Base-by-base conservation (phyloP, 768 basidiomycete species). In the Rhizopogon vulgaris region DNA sequence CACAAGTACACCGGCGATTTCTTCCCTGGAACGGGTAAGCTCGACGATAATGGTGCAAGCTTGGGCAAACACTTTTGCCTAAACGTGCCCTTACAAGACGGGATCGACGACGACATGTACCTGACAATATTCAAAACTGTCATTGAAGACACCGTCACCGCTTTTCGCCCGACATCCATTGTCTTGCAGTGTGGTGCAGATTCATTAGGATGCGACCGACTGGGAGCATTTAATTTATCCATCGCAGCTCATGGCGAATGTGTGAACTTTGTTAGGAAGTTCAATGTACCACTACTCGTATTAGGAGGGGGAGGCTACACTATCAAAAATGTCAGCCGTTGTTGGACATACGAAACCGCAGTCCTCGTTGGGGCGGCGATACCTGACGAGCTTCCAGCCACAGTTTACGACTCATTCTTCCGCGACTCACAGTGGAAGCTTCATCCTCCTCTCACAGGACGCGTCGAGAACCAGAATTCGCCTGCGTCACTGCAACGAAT, bases 1-100 rank as follows among this genome's bases (percentile, higher is more conserved):
- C 95, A 99, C 76, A 98, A 98, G 71, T 99, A 96, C 74, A 94
- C 90, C 1, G 94, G 92, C 51, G 92, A 95, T 62, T 99, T 99
- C 76, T 99, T 99, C 69, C 95, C 95, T 0, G 94, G 94, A 0
- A 99, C 95, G 0, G 95, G 95, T 14, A 94, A 94, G 68, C 77
- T 97, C 8, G 90, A 94, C 63, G 95, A 99, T 71, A 91, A 92
- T 55, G 90, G 92, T 12, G 75, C 77, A 17, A 87, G 85, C n/a
- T 66, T 83, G 1, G 95, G 95, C 49, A 96, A 95, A 69, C 87
- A 98, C 65, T 99, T 98, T 66, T 87, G 84, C 54, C 75, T 98
- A 39, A 99, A 99, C 63, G 90, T 99, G 0, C 95, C 95, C 0
- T 74, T 99, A 0, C 87, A 86, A 66, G 96, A 98, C 61, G 95